These are phyloP conservation scores for Russula emetica DNA, from an alignment of 768 basidiomycete species.

Conservation along the genomic window DNA sequence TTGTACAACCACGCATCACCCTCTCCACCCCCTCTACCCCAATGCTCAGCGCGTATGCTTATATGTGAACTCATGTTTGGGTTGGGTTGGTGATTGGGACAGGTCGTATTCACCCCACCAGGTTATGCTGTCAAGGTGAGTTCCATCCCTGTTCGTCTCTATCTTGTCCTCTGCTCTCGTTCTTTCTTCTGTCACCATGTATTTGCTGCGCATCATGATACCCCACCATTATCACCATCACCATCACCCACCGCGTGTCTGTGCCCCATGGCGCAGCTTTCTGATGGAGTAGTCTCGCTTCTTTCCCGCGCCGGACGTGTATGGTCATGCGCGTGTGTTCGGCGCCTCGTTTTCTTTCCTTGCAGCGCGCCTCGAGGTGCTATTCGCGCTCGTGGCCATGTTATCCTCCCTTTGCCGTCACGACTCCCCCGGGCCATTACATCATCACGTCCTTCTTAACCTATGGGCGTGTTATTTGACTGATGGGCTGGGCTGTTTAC, in stretches of 20 bases:
- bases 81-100: conserved; percentile 3
- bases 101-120: conserved; percentile 65
- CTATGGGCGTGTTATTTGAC: not conserved
- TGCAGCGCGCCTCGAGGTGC: not conserved
- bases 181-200: not conserved
- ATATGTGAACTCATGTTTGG: not conserved
- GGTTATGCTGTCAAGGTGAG: conserved; percentile 66
- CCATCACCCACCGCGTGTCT: conserved; percentile 8
- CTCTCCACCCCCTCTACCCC: not conserved
- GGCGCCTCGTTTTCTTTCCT: not conserved
- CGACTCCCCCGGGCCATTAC: not conserved
- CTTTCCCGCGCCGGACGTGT: not conserved
- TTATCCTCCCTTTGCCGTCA: not conserved
- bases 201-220: not conserved
- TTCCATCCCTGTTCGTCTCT: conserved; percentile 2
- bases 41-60: not conserved
- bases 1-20: not conserved
- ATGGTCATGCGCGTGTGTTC: not conserved
- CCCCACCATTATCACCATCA: not conserved
- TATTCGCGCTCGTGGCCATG: not conserved
- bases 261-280: conserved; percentile 3
- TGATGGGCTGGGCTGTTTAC: not conserved
- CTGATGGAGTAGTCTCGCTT: not conserved
- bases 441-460: not conserved
- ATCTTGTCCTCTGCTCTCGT: too few species aligned